These are phyloP conservation scores for Salix exigua DNA, from an alignment of 345 rosid genomes.

Conservation along the genomic window DNA sequence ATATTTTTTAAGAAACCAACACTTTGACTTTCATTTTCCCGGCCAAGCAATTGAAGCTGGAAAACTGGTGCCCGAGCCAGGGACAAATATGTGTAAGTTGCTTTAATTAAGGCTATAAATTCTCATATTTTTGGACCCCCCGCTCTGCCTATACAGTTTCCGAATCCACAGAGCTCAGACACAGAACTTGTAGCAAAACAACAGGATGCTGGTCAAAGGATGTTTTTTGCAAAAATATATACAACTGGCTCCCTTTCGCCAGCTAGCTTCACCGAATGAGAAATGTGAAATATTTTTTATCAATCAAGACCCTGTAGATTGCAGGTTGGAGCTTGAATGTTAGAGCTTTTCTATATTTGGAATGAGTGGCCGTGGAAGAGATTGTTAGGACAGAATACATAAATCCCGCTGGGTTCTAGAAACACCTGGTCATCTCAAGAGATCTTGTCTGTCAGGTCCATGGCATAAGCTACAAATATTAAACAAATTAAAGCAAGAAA, in stretches of 20 bases:
- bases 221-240: neutral
- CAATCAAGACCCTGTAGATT: neutral
- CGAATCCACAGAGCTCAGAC: neutral
- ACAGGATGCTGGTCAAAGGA: neutral
- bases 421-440: neutral
- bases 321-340: neutral
- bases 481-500: neutral
- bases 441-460: neutral
- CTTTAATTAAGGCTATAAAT: neutral
- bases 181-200: neutral
- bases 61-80: neutral
- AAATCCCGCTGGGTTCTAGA: neutral
- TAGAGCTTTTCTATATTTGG: neutral
- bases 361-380: neutral
- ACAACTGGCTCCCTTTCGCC: neutral
- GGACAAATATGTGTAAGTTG: neutral
- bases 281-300: neutral
- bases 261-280: neutral
- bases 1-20: too few species aligned
- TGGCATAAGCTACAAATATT: neutral
- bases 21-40: neutral
- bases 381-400: neutral
- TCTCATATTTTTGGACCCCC: neutral
- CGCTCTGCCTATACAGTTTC: neutral
- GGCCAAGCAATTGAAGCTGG: neutral